phyloP scores from a whole-genome alignment of 257 asterid species.

The Salvia hispanica region DNA sequence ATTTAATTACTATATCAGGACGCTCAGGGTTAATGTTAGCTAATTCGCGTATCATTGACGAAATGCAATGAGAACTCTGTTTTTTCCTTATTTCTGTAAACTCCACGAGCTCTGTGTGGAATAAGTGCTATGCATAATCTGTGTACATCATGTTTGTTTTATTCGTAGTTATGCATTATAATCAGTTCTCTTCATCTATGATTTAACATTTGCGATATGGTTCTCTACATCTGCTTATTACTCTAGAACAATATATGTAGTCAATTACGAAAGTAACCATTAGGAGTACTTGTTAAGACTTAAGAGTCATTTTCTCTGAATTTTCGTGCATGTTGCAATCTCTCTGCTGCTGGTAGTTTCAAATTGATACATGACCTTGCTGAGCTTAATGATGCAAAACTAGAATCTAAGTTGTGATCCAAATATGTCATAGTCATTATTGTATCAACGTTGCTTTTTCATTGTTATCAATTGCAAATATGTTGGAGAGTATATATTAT shows the following conservation, averaged over 20 bases:
- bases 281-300: neutral
- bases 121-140: neutral
- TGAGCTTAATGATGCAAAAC: conserved; percentile 11
- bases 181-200: neutral
- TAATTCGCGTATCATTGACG: conserved; percentile 5
- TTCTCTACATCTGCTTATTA: conserved; percentile 4
- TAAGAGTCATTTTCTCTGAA: neutral
- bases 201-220: neutral
- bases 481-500: neutral
- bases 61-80: conserved; percentile 16
- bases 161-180: neutral
- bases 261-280: conserved; percentile 6
- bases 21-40: neutral
- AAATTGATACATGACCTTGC: neutral
- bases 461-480: neutral
- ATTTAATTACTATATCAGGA: neutral
- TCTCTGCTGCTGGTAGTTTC: conserved; percentile 16
- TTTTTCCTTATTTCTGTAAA: neutral
- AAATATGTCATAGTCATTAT: neutral
- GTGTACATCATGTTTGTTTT: neutral
- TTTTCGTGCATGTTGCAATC: neutral
- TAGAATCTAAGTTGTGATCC: conserved; percentile 8
- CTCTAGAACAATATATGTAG: neutral
- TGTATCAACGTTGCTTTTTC: conserved; percentile 5
- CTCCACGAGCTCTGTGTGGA: neutral